Conservation (phyloP, 1,284 basidiomycete genomes). For the Malassezia dermatis region DNA sequence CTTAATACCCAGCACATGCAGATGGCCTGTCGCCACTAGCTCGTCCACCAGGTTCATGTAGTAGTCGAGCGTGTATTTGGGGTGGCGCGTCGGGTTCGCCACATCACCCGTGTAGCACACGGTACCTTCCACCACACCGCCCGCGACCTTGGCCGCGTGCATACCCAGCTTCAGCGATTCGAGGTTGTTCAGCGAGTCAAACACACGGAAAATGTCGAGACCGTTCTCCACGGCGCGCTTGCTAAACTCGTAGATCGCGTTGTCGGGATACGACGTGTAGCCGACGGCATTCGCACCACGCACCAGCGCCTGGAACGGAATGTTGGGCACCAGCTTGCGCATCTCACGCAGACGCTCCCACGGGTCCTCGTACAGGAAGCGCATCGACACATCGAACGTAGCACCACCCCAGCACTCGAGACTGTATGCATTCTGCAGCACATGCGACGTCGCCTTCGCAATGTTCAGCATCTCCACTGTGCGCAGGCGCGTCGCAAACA, state of each 20-base stretch:
- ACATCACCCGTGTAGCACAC: slow-evolving; percentile 99
- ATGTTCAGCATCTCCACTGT: slow-evolving; percentile 98
- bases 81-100: slow-evolving; percentile 76
- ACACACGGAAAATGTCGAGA: slow-evolving; percentile 98
- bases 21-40: slow-evolving; percentile 76
- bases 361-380: slow-evolving; percentile 98
- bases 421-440: slow-evolving; percentile 87
- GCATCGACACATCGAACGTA: slow-evolving; percentile 98
- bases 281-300: slow-evolving; percentile 98
- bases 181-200: slow-evolving; percentile 68
- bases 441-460: slow-evolving; percentile 81
- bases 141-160: slow-evolving; percentile 98
- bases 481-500: slow-evolving; percentile 89
- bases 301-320: slow-evolving; percentile 94
- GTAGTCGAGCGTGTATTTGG: slow-evolving; percentile 95
- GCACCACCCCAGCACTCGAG: slow-evolving; percentile 99
- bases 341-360: slow-evolving; percentile 94
- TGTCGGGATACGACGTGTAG: slow-evolving; percentile 98
- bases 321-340: slow-evolving; percentile 92
- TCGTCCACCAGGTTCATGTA: slow-evolving; percentile 92
- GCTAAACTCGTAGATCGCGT: slow-evolving; percentile 83
- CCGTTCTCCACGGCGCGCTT: slow-evolving; percentile 90
- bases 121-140: slow-evolving; percentile 76
- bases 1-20: slow-evolving; percentile 96
- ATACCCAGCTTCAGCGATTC: slow-evolving; percentile 54